A percentile compares a stretch with the other conserved stretches of the same genome.
Conservation (phyloP, 2,329 filamentous ascomycete species). For the Ophiostoma tasmaniense region DNA sequence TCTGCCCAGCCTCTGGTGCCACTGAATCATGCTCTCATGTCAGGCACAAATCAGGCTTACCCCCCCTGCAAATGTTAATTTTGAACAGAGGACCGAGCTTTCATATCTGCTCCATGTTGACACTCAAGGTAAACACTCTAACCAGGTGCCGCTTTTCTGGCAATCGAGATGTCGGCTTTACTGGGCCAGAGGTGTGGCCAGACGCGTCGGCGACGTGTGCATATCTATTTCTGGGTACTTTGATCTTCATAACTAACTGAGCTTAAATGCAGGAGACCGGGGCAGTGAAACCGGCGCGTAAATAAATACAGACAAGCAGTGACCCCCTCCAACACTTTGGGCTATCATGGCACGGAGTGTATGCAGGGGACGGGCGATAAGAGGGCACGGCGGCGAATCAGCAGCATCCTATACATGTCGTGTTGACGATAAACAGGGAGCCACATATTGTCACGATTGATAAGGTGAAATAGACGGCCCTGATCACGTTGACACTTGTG, state of each 20-base stretch:
- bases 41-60: background rate
- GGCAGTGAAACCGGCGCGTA: background rate
- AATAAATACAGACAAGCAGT: background rate
- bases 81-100: background rate
- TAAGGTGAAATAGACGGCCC: background rate
- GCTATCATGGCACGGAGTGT: background rate
- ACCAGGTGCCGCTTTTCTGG: background rate
- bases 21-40: background rate
- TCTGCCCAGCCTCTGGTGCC: background rate
- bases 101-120: background rate
- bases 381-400: background rate
- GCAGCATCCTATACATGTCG: background rate
- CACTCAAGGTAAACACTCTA: background rate
- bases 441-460: background rate
- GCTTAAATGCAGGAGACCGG: background rate
- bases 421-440: background rate
- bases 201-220: background rate
- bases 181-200: background rate
- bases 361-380: background rate
- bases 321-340: background rate
- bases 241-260: background rate
- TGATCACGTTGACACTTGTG: background rate
- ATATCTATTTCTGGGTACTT: background rate
- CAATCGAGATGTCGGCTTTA: background rate
- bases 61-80: background rate